phyloP scores from a whole-genome alignment of 148 eudicot species.

The Simmondsia chinensis region DNA sequence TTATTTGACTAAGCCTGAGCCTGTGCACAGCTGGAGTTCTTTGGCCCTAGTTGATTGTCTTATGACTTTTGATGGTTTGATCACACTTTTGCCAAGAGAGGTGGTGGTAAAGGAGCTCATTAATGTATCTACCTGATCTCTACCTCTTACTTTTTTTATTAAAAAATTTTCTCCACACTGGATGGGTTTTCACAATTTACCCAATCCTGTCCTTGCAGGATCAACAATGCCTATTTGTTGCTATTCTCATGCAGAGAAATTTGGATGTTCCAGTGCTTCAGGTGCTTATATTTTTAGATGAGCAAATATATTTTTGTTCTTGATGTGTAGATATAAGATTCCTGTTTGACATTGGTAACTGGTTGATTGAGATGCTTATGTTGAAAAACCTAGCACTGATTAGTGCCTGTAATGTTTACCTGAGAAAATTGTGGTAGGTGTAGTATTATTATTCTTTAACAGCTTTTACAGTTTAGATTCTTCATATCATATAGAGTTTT shows the following conservation, averaged over 20 bases:
- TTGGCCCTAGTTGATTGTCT: conserved; percentile 79
- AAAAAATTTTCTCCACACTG: conserved; percentile 1
- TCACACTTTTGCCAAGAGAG: conserved; percentile 48
- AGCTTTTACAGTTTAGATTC: no score
- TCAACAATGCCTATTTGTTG: conserved; percentile 52
- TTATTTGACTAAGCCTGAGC: conserved; percentile 61
- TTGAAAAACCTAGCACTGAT: no score
- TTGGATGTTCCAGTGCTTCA: conserved; percentile 61
- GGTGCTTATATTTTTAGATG: conserved; percentile 29
- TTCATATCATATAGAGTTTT: no score
- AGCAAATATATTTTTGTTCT: neutral
- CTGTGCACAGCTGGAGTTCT: conserved; percentile 80
- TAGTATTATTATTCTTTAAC: no score
- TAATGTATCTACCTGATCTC: conserved; percentile 42
- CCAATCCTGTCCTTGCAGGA: conserved; percentile 38
- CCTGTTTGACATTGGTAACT: no score
- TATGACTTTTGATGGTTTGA: conserved; percentile 53
- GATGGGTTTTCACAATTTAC: conserved; percentile 3
- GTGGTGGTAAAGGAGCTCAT: conserved; percentile 73
- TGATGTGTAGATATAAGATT: no score
- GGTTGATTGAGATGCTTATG: no score
- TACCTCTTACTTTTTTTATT: neutral
- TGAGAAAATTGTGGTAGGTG: no score
- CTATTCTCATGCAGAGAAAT: conserved; percentile 56
- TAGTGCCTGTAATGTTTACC: no score